Conservation (phyloP, 2,329 filamentous ascomycete genomes). For the Alternaria viburni region DNA sequence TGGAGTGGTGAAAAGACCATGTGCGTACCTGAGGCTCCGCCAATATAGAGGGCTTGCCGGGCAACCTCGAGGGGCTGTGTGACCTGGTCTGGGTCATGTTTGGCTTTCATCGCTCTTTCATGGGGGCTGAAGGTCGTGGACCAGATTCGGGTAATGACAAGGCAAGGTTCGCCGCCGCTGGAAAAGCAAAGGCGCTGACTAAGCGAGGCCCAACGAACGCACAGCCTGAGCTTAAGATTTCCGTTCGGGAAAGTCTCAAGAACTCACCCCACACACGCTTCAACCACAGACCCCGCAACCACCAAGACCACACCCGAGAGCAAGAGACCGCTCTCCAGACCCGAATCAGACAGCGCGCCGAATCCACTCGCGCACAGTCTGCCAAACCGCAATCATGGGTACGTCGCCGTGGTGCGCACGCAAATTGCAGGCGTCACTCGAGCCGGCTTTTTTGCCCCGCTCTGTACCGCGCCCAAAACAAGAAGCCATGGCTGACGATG, state of each 20-base stretch:
- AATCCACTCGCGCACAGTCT: slow-evolving; percentile 46
- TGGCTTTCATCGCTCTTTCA: slow-evolving; percentile 31
- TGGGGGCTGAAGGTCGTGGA: slow-evolving; percentile 15
- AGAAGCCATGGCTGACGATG: slow-evolving; percentile 52
- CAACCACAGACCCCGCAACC: slow-evolving; percentile 33
- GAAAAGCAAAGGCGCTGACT: slow-evolving; percentile 15
- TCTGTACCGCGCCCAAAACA: slow-evolving; percentile 19
- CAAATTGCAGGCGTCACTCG: slow-evolving; percentile 26
- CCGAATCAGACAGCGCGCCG: slow-evolving; percentile 44
- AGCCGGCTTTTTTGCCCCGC: slow-evolving; percentile 37
- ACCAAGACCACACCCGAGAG: slow-evolving; percentile 35
- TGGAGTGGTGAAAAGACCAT: neutral
- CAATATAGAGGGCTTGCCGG: slow-evolving; percentile 33
- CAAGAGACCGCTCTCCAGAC: slow-evolving; percentile 36
- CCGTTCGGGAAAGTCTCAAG: slow-evolving; percentile 15
- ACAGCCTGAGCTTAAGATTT: slow-evolving; percentile 39
- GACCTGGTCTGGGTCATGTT: slow-evolving; percentile 30
- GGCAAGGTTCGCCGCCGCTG: slow-evolving; percentile 10
- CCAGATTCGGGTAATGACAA: neutral
- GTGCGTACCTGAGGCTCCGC: slow-evolving; percentile 39
- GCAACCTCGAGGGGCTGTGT: slow-evolving; percentile 37
- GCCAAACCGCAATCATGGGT: slow-evolving; percentile 65
- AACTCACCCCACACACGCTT: slow-evolving; percentile 23
- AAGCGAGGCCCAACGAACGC: slow-evolving; percentile 27
- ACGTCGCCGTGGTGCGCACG: slow-evolving; percentile 41